phyloP scores from a whole-genome alignment of 169 alveolate genomes.

The Plasmodium coatneyi region DNA sequence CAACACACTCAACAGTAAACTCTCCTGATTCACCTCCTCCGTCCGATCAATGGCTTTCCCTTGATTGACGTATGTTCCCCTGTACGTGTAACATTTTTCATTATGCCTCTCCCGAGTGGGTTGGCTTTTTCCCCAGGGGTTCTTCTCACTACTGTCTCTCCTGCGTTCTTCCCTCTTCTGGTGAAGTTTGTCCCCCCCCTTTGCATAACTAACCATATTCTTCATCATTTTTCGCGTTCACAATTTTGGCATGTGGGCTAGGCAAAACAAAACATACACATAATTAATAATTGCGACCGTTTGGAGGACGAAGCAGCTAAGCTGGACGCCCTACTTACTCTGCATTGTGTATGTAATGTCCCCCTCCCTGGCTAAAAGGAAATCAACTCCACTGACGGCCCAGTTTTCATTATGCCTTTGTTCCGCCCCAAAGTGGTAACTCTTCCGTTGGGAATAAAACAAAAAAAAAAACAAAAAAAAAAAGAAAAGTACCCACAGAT shows the following conservation, averaged over 20 bases:
- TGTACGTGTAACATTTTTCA: background rate
- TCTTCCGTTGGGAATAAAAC: background rate
- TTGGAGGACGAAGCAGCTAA: background rate
- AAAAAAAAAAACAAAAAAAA: background rate
- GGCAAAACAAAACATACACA: background rate
- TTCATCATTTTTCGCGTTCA: background rate
- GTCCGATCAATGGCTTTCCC: background rate
- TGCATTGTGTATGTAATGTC: background rate
- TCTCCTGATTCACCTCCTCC: slow-evolving; percentile 29
- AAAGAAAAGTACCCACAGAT: background rate
- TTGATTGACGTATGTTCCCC: background rate
- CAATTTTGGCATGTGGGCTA: background rate
- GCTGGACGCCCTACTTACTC: background rate
- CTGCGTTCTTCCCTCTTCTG: background rate
- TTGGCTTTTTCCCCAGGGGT: background rate
- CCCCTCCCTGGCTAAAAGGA: background rate
- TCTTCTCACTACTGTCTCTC: background rate
- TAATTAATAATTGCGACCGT: background rate
- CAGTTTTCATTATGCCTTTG: background rate
- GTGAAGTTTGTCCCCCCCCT: background rate
- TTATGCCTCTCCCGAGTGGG: background rate
- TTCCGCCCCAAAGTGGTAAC: background rate
- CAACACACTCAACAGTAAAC: slow-evolving; percentile 7
- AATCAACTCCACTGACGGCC: background rate
- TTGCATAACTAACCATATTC: background rate